Percentiles rank a stretch among this genome's conserved stretches.
phyloP scores from a whole-genome alignment of 2,329 filamentous ascomycete species.

The Fusarium sp. region DNA sequence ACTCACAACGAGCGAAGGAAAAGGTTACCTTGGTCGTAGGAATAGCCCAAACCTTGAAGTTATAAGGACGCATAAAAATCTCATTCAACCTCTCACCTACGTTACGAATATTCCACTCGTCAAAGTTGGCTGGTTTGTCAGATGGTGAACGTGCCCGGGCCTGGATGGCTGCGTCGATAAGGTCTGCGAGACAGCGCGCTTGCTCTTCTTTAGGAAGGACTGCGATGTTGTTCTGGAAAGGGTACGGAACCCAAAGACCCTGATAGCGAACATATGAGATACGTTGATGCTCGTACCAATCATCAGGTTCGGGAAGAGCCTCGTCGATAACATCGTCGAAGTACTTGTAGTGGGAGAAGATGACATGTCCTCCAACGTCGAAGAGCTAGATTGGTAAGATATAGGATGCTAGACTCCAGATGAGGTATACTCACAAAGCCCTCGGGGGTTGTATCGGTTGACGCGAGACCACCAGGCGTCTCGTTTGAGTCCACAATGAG shows the following conservation, averaged over 20 bases:
- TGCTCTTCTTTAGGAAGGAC: slow-evolving; percentile 98
- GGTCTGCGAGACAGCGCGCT: slow-evolving; percentile 89
- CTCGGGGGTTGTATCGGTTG: slow-evolving; percentile 92
- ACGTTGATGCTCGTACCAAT: slow-evolving; percentile 98
- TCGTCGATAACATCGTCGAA: slow-evolving; percentile 99
- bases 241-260: slow-evolving; percentile 95
- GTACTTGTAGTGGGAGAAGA: slow-evolving; percentile 99
- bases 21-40: slow-evolving; percentile 76
- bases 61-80: slow-evolving; percentile 99
- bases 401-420: too few species aligned
- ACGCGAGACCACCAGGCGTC: slow-evolving; percentile 92
- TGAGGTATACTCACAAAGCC: slow-evolving; percentile 70
- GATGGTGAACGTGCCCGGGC: slow-evolving; percentile 79
- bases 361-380: slow-evolving; percentile 97
- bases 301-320: slow-evolving; percentile 89
- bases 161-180: slow-evolving; percentile 93
- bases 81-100: slow-evolving; percentile 89
- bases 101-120: slow-evolving; percentile 97
- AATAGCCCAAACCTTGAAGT: slow-evolving; percentile 99
- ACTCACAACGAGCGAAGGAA: too few species aligned
- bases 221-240: slow-evolving; percentile 99
- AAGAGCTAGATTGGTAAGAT: slow-evolving; percentile 72
- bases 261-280: slow-evolving; percentile 99
- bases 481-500: slow-evolving; percentile 92
- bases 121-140: slow-evolving; percentile 89